Evolutionary conservation across 257 asterid species (phyloP), one percentile per base, ranked within the genome.

Genomic region (Fraxinus quadrangulata): DNA sequence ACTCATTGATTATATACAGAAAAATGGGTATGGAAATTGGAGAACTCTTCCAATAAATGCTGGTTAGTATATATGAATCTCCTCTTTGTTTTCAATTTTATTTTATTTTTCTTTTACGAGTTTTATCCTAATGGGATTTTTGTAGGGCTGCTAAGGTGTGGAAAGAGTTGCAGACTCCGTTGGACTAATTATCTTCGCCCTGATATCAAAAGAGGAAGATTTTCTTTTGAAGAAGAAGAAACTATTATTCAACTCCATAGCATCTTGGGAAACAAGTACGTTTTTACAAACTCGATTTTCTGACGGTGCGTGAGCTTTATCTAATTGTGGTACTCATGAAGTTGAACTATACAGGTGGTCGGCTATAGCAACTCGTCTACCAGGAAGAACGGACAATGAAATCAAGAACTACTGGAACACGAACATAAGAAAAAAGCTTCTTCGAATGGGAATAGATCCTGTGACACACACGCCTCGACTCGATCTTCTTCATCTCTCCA

Each of bases 171-270:
- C 70, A 78, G 97, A 1, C 90, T 93, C 28, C 87, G 97, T 2
- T 91, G 97, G 98, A 93, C 98, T 2, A 93, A 93, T 17, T 93
- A 93, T 81, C 86, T 93, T 82, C 88, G 97, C 66, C 97, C 98
- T 0, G 97, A 90, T 65, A 91, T 93, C 74, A 93, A 91, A 69
- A 81, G 97, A 63, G 97, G 98, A 19, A 79, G 89, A 37, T 93
- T 93, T 31, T 87, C 98, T 11, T 87, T 87, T n/a, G 98, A 88
- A 77, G 98, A 93, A 81, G 98, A 93, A 17, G 96, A 93, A 71
- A 85, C 92, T 4, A 91, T 93, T 56, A 91, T 93, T 84, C 91
- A 93, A 71, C 94, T 93, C 2, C 98, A 93, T 56, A 86, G 94
- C 76, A 80, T 91, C 71, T 86, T 93, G 59, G 98, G 98, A 1